phyloP scores from a whole-genome alignment of 2,329 filamentous ascomycete species.

The Cercospora zeina region DNA sequence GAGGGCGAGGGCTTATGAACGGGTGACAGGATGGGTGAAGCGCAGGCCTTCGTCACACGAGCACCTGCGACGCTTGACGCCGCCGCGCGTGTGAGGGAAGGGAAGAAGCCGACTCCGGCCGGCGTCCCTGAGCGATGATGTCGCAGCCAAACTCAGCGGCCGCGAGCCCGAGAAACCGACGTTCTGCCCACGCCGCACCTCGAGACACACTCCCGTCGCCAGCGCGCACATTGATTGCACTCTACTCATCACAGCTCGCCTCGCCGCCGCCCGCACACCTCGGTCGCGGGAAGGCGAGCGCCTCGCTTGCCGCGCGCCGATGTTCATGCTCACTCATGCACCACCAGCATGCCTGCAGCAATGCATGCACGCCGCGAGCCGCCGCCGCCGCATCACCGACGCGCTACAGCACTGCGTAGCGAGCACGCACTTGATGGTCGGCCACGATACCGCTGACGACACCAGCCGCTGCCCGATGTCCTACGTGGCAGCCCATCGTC shows the following conservation, averaged over 20 bases:
- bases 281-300: neutral
- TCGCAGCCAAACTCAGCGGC: neutral
- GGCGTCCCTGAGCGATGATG: conserved; percentile 10
- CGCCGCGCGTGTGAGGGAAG: too few relatives aligned
- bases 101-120: neutral
- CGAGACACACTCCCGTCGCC: neutral
- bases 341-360: neutral
- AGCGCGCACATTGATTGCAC: neutral
- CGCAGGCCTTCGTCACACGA: conserved; percentile 4
- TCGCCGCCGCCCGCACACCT: neutral
- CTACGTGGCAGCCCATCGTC: neutral
- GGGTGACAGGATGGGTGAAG: conserved; percentile 1
- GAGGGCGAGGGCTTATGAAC: conserved; percentile 10
- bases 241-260: too few relatives aligned
- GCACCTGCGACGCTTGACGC: neutral
- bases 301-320: conserved; percentile 1
- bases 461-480: neutral
- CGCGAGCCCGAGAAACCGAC: conserved; percentile 1
- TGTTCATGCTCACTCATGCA: too few relatives aligned
- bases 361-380: neutral
- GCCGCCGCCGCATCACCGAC: neutral
- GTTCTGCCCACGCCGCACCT: neutral
- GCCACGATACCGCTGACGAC: neutral
- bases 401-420: neutral
- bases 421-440: too few relatives aligned